Conservation (phyloP, 306 rosid species). For the Abrus precatorius region DNA sequence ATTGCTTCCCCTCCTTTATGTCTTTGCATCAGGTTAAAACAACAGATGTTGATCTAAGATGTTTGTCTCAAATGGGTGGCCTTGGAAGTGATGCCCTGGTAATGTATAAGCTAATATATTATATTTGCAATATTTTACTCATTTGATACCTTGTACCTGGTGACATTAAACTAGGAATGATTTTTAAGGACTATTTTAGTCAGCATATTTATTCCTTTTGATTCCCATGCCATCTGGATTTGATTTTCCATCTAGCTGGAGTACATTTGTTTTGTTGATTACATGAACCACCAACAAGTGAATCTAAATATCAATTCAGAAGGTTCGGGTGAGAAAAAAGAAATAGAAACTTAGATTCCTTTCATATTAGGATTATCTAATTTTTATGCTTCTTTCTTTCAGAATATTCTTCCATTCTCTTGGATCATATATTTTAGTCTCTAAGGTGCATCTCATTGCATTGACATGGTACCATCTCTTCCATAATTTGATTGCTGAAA, state of each 20-base stretch:
- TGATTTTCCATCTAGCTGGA: slow-evolving; percentile 2
- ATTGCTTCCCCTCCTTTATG: slow-evolving; percentile 27
- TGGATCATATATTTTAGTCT: slow-evolving; percentile 18
- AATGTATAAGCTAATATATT: slow-evolving; percentile 40
- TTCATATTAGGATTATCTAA: neutral
- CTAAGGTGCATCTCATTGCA: slow-evolving; percentile 8
- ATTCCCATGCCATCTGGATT: slow-evolving; percentile 28
- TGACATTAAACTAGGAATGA: slow-evolving; percentile 10
- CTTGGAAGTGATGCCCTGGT: slow-evolving; percentile 60
- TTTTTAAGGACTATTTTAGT: neutral
- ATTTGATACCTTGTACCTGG: slow-evolving; percentile 14
- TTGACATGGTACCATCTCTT: neutral
- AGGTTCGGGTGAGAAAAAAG: neutral
- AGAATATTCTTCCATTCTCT: neutral
- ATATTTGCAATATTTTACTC: slow-evolving; percentile 26
- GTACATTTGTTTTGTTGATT: slow-evolving; percentile 22
- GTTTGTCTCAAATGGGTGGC: slow-evolving; percentile 58
- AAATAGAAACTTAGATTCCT: neutral
- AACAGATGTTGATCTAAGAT: slow-evolving; percentile 61
- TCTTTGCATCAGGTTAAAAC: slow-evolving; percentile 61
- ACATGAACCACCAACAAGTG: neutral
- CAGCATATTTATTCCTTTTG: slow-evolving; percentile 38
- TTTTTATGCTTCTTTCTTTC: slow-evolving; percentile 16
- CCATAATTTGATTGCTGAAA: slow-evolving; percentile 4
- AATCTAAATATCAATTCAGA: neutral